phyloP scores from a whole-genome alignment of 2,329 filamentous ascomycete species.

The Raffaelea albimanens region DNA sequence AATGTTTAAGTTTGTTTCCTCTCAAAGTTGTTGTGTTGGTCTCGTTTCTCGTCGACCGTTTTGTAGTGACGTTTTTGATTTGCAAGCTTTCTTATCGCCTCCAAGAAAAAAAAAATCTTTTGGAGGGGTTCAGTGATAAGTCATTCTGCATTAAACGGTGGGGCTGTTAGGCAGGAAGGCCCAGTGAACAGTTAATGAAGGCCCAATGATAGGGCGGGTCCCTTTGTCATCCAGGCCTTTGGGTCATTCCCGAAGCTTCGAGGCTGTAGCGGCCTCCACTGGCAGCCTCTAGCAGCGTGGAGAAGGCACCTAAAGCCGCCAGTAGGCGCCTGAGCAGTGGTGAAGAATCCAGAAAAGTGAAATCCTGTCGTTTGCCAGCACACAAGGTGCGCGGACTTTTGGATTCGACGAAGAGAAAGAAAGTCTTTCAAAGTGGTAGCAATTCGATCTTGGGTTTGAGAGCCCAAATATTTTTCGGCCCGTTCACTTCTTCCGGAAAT shows the following conservation, averaged over 20 bases:
- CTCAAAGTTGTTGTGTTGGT: not conserved
- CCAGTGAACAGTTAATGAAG: not conserved
- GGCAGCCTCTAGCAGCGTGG: not conserved
- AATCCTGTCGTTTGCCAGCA: not conserved
- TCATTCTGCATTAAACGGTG: not conserved
- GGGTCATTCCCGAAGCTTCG: slow-evolving; percentile 13
- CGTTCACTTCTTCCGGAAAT: slow-evolving; percentile 37
- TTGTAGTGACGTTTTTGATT: not conserved
- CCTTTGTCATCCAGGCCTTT: slow-evolving; percentile 4
- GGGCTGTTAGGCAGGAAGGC: not conserved
- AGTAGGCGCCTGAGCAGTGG: too few species aligned
- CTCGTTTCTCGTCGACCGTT: not conserved
- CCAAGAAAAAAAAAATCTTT: slow-evolving; percentile 6
- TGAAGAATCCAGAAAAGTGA: too few species aligned
- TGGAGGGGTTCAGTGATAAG: slow-evolving; percentile 7
- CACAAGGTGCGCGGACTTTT: too few species aligned
- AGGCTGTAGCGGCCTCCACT: slow-evolving; percentile 5
- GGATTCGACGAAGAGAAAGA: too few species aligned
- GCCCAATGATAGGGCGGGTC: not conserved
- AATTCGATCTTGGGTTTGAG: too few species aligned
- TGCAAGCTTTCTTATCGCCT: not conserved
- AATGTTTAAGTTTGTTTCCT: too few species aligned
- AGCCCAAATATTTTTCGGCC: too few species aligned
- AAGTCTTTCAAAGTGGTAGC: too few species aligned
- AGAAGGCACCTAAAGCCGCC: not conserved